phyloP scores from a whole-genome alignment of 75 land plant species.

The Selaginella tamariscina region DNA sequence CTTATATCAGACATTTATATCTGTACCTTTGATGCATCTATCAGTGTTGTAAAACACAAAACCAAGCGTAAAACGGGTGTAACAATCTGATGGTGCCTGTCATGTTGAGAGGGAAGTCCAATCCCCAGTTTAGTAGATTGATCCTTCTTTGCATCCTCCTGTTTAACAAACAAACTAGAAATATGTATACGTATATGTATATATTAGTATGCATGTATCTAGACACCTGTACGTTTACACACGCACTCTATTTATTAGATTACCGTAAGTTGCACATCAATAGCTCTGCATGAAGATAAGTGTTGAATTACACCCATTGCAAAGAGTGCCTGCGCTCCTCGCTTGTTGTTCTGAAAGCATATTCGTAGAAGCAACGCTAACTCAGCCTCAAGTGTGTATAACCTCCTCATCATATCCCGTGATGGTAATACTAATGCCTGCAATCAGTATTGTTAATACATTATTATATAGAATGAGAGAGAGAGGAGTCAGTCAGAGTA shows the following conservation, averaged over 20 bases:
- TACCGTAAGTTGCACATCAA: conserved; percentile 41
- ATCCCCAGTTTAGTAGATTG: conserved; percentile 29
- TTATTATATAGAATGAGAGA: neutral
- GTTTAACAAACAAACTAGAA: conserved; percentile 1
- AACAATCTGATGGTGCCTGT: conserved; percentile 48
- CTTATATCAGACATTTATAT: neutral
- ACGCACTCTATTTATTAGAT: neutral
- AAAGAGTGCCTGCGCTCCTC: conserved; percentile 68
- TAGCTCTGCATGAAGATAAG: conserved; percentile 56
- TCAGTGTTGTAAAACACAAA: conserved; percentile 53
- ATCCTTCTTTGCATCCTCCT: conserved; percentile 46
- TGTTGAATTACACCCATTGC: conserved; percentile 86
- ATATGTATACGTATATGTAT: neutral
- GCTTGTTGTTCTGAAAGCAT: conserved; percentile 61
- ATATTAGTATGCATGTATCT: too few species aligned
- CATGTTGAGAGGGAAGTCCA: conserved; percentile 34
- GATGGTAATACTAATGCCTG: conserved; percentile 52
- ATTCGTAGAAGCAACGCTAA: conserved; percentile 60
- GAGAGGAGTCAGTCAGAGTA: too few species aligned
- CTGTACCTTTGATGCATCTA: too few species aligned
- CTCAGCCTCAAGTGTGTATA: conserved; percentile 70
- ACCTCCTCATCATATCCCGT: conserved; percentile 49
- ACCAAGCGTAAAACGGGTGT: conserved; percentile 71
- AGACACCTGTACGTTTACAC: too few species aligned
- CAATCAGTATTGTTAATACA: neutral